Percentiles rank a stretch among this genome's conserved stretches.
Evolutionary conservation across 2,329 filamentous ascomycete species (phyloP).

Genomic region (Aspergillus bombycis): DNA sequence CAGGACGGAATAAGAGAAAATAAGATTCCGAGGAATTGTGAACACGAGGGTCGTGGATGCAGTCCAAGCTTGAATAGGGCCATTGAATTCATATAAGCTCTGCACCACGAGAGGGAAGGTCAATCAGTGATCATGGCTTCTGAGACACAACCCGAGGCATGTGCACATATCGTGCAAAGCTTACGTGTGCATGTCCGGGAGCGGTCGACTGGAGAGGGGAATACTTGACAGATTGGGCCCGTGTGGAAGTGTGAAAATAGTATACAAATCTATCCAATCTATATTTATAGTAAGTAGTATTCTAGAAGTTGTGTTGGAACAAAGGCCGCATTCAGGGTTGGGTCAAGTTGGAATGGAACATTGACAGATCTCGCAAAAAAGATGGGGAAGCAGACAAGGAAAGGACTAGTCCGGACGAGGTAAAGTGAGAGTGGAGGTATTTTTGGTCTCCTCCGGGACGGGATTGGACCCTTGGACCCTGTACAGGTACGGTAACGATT

Average conservation of each 20-base stretch:
- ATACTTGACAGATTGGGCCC: neutral
- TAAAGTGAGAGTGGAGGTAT: neutral
- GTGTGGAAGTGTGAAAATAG: neutral
- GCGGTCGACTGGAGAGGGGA: neutral
- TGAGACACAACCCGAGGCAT: constrained; percentile 1
- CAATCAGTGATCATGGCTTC: neutral
- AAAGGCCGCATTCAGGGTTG: neutral
- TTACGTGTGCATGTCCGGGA: neutral
- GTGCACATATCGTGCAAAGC: neutral
- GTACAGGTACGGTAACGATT: neutral
- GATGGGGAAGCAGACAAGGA: neutral
- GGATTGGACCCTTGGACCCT: constrained; percentile 6
- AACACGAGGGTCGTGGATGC: neutral
- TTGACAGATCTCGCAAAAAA: neutral
- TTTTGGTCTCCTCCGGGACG: neutral
- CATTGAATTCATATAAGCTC: neutral
- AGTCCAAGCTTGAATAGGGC: neutral
- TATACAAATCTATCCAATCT: neutral
- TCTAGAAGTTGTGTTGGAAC: too few species aligned
- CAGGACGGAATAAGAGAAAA: neutral
- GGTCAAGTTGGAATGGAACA: neutral
- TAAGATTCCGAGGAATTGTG: neutral
- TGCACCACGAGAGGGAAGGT: neutral
- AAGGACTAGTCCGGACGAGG: neutral
- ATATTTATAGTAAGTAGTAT: too few species aligned